Conservation (phyloP, 805 yeast species). For the Candida boleticola region DNA sequence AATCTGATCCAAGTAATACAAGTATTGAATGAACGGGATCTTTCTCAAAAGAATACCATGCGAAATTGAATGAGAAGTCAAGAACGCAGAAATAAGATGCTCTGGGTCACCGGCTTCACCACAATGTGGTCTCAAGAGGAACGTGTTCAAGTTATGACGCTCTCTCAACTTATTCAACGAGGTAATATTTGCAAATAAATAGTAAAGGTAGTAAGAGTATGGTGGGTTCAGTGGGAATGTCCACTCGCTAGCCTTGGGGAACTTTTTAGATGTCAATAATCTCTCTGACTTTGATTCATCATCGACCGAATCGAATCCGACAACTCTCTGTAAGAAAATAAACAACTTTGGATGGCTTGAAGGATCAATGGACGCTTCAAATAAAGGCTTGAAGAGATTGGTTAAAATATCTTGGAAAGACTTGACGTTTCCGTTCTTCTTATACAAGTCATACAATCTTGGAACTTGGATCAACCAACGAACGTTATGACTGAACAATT, state of each 20-base stretch:
- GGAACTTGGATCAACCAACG: conserved; percentile 98
- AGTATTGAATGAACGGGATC: conserved; percentile 90
- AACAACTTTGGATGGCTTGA: conserved; percentile 85
- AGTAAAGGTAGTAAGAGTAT: conserved; percentile 92
- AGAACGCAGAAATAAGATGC: conserved; percentile 85
- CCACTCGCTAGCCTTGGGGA: conserved; percentile 88
- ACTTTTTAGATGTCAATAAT: conserved; percentile 68
- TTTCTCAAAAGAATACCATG: conserved; percentile 94
- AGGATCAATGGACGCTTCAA: conserved; percentile 87
- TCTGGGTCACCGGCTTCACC: conserved; percentile 99
- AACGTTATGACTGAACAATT: conserved; percentile 86
- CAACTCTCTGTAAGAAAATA: conserved; percentile 85
- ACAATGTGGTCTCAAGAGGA: conserved; percentile 95
- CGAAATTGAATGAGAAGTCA: conserved; percentile 88
- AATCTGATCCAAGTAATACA: conserved; percentile 90
- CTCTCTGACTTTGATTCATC: conserved; percentile 94
- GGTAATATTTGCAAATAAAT: conserved; percentile 81
- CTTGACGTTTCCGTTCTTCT: conserved; percentile 64
- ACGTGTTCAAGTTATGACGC: conserved; percentile 74
- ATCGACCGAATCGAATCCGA: conserved; percentile 98
- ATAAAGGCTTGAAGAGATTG: conserved; percentile 83
- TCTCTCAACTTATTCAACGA: conserved; percentile 83
- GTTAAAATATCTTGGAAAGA: conserved; percentile 73
- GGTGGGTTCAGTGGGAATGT: conserved; percentile 81
- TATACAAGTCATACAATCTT: conserved; percentile 86